Evolutionary conservation across 768 basidiomycete species (phyloP).

Genomic region (Collybiopsis luxurians): DNA sequence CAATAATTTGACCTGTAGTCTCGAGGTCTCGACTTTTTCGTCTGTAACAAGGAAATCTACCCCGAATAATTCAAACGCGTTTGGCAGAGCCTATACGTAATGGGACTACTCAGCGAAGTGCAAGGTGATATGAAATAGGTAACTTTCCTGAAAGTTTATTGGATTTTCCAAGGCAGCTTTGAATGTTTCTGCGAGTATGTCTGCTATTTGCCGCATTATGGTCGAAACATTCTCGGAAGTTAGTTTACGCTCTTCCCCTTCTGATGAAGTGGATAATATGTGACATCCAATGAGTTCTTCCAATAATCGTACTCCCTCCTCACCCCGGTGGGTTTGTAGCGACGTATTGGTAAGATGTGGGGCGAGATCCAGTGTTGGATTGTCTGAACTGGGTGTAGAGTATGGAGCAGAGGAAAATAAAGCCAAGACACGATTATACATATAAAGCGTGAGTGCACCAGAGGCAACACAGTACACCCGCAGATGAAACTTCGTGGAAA

Average conservation of each 20-base stretch:
- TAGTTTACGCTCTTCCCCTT: slow-evolving; percentile 17
- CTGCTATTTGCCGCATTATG: slow-evolving; percentile 61
- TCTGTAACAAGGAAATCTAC: slow-evolving; percentile 79
- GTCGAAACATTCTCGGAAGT: slow-evolving; percentile 32
- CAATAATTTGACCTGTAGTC: slow-evolving; percentile 68
- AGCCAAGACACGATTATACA: slow-evolving; percentile 82
- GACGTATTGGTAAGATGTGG: slow-evolving; percentile 94
- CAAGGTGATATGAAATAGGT: background rate
- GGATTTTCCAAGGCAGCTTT: slow-evolving; percentile 81
- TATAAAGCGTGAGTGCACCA: slow-evolving; percentile 74
- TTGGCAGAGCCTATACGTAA: slow-evolving; percentile 64
- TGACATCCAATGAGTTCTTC: slow-evolving; percentile 73
- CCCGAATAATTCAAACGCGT: slow-evolving; percentile 94
- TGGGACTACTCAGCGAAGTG: background rate
- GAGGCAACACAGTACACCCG: slow-evolving; percentile 83
- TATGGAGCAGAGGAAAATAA: slow-evolving; percentile 85
- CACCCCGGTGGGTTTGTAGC: slow-evolving; percentile 66
- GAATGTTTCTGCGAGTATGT: slow-evolving; percentile 76
- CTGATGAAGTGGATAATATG: slow-evolving; percentile 37
- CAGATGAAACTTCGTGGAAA: slow-evolving; percentile 76
- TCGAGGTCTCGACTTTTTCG: slow-evolving; percentile 7
- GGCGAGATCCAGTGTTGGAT: slow-evolving; percentile 42
- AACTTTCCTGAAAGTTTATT: slow-evolving; percentile 76
- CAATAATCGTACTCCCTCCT: slow-evolving; percentile 72
- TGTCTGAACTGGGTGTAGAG: slow-evolving; percentile 34